phyloP scores from a whole-genome alignment of 2,329 filamentous ascomycete genomes.

The Penicillium italicum region DNA sequence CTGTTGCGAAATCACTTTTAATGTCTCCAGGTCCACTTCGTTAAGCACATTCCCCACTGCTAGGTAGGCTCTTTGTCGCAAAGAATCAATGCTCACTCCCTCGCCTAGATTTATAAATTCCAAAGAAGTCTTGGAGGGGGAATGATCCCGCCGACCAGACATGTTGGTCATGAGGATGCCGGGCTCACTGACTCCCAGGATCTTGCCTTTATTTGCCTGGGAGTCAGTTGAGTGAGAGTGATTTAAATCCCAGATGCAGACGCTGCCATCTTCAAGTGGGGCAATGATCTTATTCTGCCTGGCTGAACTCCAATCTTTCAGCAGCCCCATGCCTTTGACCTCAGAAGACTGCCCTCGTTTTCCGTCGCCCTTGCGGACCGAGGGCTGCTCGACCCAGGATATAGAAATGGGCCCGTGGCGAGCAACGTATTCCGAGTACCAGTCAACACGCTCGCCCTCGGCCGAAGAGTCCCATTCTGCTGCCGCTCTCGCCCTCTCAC shows the following conservation, averaged over 20 bases:
- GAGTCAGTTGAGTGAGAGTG: constrained; percentile 31
- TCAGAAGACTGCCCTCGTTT: constrained; percentile 51
- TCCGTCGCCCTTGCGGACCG: constrained; percentile 34
- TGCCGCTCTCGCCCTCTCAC: constrained; percentile 31
- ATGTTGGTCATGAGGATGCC: constrained; percentile 67
- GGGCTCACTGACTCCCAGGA: constrained; percentile 62
- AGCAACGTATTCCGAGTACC: constrained; percentile 87
- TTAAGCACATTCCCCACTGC: constrained; percentile 73
- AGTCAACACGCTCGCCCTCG: constrained; percentile 67
- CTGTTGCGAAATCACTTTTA: constrained; percentile 65
- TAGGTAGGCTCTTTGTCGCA: constrained; percentile 67
- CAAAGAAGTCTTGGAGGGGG: constrained; percentile 27
- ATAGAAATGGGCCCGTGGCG: constrained; percentile 70
- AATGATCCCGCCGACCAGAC: constrained; percentile 55
- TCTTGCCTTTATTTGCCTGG: constrained; percentile 48
- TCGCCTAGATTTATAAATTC: constrained; percentile 61
- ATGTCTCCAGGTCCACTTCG: constrained; percentile 73
- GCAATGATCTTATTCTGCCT: constrained; percentile 63
- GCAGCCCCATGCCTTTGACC: constrained; percentile 69
- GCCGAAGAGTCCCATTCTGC: constrained; percentile 82
- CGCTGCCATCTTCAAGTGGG: constrained; percentile 78
- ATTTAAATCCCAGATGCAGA: constrained; percentile 80
- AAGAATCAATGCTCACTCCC: constrained; percentile 74
- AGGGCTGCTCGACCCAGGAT: constrained; percentile 70
- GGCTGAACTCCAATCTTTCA: constrained; percentile 52